These are phyloP conservation scores for Fomes fomentarius DNA, from an alignment of 1,284 basidiomycete species.

Conservation along the genomic window DNA sequence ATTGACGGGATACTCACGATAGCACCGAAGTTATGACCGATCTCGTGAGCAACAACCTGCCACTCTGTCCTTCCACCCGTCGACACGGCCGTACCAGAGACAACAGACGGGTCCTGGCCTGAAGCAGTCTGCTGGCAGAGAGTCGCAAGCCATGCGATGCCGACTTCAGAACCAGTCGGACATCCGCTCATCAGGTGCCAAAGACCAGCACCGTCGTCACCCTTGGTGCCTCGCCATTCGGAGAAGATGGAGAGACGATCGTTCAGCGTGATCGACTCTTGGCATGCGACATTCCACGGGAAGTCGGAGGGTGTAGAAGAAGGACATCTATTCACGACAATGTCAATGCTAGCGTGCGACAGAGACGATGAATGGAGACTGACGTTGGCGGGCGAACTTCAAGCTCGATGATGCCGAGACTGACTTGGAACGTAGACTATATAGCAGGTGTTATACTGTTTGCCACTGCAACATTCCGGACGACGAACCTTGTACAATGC, in stretches of 20 bases:
- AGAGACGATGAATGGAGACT: constrained; percentile 15
- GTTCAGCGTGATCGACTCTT: constrained; percentile 56
- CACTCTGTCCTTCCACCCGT: constrained; percentile 75
- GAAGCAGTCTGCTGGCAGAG: constrained; percentile 64
- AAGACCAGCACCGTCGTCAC: constrained; percentile 75
- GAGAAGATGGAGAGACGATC: constrained; percentile 82
- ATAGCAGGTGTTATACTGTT: background rate
- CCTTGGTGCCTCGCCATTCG: constrained; percentile 78
- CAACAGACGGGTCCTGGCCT: constrained; percentile 51
- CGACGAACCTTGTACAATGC: constrained; percentile 70
- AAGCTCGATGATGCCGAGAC: constrained; percentile 82
- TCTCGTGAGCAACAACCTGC: constrained; percentile 89
- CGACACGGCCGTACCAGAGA: constrained; percentile 86
- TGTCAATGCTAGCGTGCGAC: constrained; percentile 2
- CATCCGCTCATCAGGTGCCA: constrained; percentile 94
- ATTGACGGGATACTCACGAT: constrained; percentile 77
- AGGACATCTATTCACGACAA: constrained; percentile 50
- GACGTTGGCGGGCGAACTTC: constrained; percentile 63
- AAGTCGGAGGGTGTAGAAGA: constrained; percentile 44
- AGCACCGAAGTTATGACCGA: constrained; percentile 91
- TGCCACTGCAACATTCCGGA: background rate
- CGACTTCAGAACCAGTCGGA: constrained; percentile 83
- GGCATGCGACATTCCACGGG: constrained; percentile 67
- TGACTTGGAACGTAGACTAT: constrained; percentile 80
- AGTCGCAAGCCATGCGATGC: constrained; percentile 89